Percentiles rank a stretch among this genome's conserved stretches.
Conservation (phyloP, 768 basidiomycete species). For the Lactarius hengduanensis region DNA sequence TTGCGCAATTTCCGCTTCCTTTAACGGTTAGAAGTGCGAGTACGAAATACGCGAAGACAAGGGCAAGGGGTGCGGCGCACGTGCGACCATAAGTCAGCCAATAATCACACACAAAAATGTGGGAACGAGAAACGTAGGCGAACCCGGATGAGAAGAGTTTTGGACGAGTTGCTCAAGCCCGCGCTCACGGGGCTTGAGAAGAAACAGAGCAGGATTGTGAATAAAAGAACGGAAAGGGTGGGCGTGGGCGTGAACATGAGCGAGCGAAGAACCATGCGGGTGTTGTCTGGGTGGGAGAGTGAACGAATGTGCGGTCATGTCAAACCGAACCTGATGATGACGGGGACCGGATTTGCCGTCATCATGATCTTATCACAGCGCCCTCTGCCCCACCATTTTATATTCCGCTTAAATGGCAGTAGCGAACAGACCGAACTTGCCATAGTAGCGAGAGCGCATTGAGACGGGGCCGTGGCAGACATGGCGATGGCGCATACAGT, state of each 20-base stretch:
- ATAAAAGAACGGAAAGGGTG: slow-evolving; percentile 24
- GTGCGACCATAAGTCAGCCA: slow-evolving; percentile 28
- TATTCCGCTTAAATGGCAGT: too few relatives aligned
- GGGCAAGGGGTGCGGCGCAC: slow-evolving; percentile 25
- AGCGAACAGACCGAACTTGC: too few relatives aligned
- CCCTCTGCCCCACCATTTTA: background rate
- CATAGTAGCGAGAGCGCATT: too few relatives aligned
- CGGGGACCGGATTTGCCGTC: background rate
- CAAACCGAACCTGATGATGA: background rate
- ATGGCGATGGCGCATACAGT: too few relatives aligned
- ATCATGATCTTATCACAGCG: background rate
- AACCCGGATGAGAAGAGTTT: slow-evolving; percentile 24
- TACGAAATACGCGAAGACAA: slow-evolving; percentile 3
- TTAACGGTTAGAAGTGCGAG: slow-evolving; percentile 15
- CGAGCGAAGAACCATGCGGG: slow-evolving; percentile 9
- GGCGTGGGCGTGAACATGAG: slow-evolving; percentile 3
- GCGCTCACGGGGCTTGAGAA: slow-evolving; percentile 12
- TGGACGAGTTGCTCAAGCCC: slow-evolving; percentile 1
- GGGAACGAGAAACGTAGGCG: slow-evolving; percentile 9
- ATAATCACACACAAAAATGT: background rate
- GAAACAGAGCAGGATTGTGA: slow-evolving; percentile 8
- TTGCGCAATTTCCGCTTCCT: slow-evolving; percentile 47
- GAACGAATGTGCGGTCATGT: background rate
- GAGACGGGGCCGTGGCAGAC: too few relatives aligned
- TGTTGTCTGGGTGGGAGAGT: slow-evolving; percentile 1